phyloP scores from a whole-genome alignment of 2,329 filamentous ascomycete genomes.

The Elsinoe ampelina region DNA sequence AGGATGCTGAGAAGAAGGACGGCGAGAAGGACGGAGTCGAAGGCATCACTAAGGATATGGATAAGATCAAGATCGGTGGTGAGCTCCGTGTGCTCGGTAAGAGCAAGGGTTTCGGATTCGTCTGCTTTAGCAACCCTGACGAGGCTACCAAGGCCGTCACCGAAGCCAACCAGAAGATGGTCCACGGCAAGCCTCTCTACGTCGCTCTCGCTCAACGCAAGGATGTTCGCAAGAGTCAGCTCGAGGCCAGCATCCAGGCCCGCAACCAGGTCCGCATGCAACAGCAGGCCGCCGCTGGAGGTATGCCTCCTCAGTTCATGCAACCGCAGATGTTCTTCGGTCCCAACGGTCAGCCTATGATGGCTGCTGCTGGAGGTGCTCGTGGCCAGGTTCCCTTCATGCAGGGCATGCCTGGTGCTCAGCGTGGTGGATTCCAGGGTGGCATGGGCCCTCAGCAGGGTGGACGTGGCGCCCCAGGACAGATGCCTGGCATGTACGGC shows the following conservation, averaged over 20 bases:
- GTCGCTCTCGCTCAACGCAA: constrained; percentile 98
- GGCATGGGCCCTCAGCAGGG: constrained; percentile 65
- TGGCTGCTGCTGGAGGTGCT: constrained; percentile 41
- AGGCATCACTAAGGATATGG: constrained; percentile 41
- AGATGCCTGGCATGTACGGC: constrained; percentile 78
- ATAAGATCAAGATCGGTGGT: constrained; percentile 45
- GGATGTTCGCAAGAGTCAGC: constrained; percentile 97
- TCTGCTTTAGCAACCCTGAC: constrained; percentile 99
- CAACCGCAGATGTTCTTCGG: constrained; percentile 82
- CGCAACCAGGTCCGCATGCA: constrained; percentile 98
- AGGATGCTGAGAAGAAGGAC: constrained; percentile 44
- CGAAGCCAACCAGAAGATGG: constrained; percentile 99
- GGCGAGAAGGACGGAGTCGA: constrained; percentile 48
- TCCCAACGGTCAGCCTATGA: constrained; percentile 60
- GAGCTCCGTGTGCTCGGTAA: constrained; percentile 70
- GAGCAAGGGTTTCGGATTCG: constrained; percentile 99
- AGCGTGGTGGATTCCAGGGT: constrained; percentile 69
- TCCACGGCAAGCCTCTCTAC: constrained; percentile 92
- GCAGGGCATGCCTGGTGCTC: constrained; percentile 55
- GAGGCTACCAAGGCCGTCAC: constrained; percentile 98
- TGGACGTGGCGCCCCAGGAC: constrained; percentile 70
- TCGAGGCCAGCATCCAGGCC: constrained; percentile 98
- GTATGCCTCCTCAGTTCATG: constrained; percentile 75
- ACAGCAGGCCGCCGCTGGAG: constrained; percentile 76
- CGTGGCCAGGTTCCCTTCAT: constrained; percentile 55